A percentile compares a stretch with the other conserved stretches of the same genome.
Evolutionary conservation across 495 filamentous ascomycete genomes (phyloP).

Genomic region (Clohesyomyces aquaticus): DNA sequence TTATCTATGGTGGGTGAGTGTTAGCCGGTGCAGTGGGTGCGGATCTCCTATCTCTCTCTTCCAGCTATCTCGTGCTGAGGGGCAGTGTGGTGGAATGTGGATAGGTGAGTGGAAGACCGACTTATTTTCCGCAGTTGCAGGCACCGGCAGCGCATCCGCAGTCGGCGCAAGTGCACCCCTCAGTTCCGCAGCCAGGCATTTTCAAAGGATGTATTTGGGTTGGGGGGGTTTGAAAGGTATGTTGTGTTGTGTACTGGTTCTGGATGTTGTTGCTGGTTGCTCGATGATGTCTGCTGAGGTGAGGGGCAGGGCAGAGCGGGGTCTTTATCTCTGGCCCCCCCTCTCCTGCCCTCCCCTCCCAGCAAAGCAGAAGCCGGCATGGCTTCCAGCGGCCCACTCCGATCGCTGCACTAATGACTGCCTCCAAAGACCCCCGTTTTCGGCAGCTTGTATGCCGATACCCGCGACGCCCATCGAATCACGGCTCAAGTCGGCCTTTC

Average conservation of each 20-base stretch:
- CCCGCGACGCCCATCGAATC: too few relatives aligned
- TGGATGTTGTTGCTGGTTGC: constrained; percentile 10
- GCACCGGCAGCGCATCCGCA: constrained; percentile 38
- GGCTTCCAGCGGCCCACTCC: too few relatives aligned
- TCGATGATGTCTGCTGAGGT: not conserved
- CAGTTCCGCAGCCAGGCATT: constrained; percentile 41
- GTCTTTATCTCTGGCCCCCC: constrained; percentile 33
- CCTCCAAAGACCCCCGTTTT: constrained; percentile 11
- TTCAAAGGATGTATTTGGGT: constrained; percentile 16
- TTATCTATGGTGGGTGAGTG: too few relatives aligned
- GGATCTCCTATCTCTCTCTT: too few relatives aligned
- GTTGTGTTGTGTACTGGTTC: constrained; percentile 1
- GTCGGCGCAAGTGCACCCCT: constrained; percentile 39
- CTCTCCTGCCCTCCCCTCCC: too few relatives aligned
- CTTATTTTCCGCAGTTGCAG: constrained; percentile 40
- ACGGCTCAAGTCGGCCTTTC: too few relatives aligned
- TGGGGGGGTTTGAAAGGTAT: not conserved
- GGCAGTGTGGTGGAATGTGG: not conserved
- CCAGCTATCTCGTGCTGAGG: too few relatives aligned
- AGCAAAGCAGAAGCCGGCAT: too few relatives aligned
- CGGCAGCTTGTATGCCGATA: constrained; percentile 11
- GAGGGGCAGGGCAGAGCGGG: constrained; percentile 28
- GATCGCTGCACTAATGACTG: too few relatives aligned
- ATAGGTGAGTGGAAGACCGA: constrained; percentile 8
- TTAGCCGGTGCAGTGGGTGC: too few relatives aligned